Evolutionary conservation across 2,329 filamentous ascomycete genomes (phyloP).

Genomic region (Fusarium proliferatum): DNA sequence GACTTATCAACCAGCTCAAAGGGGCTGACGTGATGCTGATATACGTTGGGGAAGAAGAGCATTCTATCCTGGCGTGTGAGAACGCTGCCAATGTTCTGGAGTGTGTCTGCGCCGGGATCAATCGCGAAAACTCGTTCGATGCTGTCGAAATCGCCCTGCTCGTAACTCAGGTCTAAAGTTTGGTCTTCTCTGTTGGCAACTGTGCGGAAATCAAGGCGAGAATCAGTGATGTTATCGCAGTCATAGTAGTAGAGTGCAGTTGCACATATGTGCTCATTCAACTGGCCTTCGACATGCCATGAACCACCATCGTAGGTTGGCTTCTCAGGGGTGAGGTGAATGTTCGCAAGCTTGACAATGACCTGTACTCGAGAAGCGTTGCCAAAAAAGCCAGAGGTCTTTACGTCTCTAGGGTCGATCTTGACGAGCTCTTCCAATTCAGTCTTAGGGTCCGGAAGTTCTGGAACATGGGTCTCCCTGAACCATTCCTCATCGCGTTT

Average conservation of each 20-base stretch:
- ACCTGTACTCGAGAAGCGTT: conserved; percentile 62
- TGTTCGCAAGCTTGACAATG: conserved; percentile 71
- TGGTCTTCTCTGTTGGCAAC: conserved; percentile 48
- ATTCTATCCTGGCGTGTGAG: conserved; percentile 59
- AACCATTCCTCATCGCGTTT: conserved; percentile 47
- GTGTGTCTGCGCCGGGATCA: conserved; percentile 8
- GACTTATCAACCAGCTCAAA: conserved; percentile 64
- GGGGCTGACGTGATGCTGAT: conserved; percentile 62
- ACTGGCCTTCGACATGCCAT: conserved; percentile 66
- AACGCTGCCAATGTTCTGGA: conserved; percentile 59
- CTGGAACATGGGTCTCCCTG: conserved; percentile 37
- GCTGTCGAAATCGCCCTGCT: conserved; percentile 50
- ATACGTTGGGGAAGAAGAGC: conserved; percentile 66
- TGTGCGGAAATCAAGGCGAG: conserved; percentile 62
- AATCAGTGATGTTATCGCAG: conserved; percentile 67
- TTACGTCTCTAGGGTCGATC: conserved; percentile 40
- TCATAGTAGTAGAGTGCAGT: conserved; percentile 73
- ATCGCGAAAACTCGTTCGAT: conserved; percentile 53
- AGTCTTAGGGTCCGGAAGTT: conserved; percentile 12
- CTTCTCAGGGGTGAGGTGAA: conserved; percentile 69
- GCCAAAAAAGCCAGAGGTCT: conserved; percentile 45
- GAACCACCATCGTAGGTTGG: conserved; percentile 63
- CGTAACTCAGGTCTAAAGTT: conserved; percentile 37
- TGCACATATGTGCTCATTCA: conserved; percentile 73
- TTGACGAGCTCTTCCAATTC: conserved; percentile 1